Conservation (phyloP, 768 basidiomycete species). For the Leccinum broughii region DNA sequence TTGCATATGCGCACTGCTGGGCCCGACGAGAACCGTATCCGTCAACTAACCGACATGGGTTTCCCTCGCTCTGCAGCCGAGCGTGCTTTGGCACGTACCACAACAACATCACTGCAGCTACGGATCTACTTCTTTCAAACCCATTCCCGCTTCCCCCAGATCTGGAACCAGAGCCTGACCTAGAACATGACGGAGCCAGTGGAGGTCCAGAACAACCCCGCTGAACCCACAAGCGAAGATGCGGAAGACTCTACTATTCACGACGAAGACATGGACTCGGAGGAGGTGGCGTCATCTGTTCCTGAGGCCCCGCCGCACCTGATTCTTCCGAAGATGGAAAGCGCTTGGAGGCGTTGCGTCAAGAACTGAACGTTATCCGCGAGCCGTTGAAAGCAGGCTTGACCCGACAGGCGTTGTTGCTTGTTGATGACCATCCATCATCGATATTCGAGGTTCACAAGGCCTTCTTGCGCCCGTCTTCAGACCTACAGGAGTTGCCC, state of each 20-base stretch:
- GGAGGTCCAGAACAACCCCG: slow-evolving; percentile 27
- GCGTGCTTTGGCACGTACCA: slow-evolving; percentile 80
- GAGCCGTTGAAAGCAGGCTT: slow-evolving; percentile 65
- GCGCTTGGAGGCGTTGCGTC: slow-evolving; percentile 61
- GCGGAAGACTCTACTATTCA: slow-evolving; percentile 22
- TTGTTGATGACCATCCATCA: slow-evolving; percentile 85
- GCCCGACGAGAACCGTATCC: slow-evolving; percentile 76
- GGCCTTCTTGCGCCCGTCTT: slow-evolving; percentile 70
- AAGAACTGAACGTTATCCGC: slow-evolving; percentile 64
- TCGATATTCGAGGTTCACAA: slow-evolving; percentile 87
- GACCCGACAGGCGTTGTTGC: slow-evolving; percentile 64
- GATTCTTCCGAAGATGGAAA: slow-evolving; percentile 34
- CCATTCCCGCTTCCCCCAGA: slow-evolving; percentile 75
- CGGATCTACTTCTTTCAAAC: slow-evolving; percentile 81
- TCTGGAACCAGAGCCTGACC: slow-evolving; percentile 38
- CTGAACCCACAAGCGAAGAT: slow-evolving; percentile 31
- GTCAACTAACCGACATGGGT: slow-evolving; percentile 93
- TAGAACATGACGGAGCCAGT: slow-evolving; percentile 16
- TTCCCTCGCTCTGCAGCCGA: slow-evolving; percentile 89
- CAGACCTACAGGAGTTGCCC: slow-evolving; percentile 60
- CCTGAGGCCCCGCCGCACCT: slow-evolving; percentile 17
- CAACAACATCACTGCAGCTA: slow-evolving; percentile 87
- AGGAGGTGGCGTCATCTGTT: slow-evolving; percentile 19
- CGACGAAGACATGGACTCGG: slow-evolving; percentile 31
- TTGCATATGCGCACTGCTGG: slow-evolving; percentile 41